Base-by-base conservation (phyloP, 257 asterid species). In the Jacaranda mimosifolia region DNA sequence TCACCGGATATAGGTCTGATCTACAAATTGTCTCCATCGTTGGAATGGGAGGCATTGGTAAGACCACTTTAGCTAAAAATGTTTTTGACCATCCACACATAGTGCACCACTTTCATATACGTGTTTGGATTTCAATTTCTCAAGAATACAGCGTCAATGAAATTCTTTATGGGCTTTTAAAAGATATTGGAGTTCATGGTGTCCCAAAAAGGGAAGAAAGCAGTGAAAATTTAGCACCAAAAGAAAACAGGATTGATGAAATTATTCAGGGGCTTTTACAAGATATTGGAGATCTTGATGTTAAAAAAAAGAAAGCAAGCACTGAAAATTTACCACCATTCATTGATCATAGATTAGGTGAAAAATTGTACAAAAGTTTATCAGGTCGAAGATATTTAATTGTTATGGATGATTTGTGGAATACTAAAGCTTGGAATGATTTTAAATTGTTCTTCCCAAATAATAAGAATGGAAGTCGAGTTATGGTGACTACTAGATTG, bases 41-140 rank as follows among this genome's bases (percentile, higher is more conserved):
- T 5, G 83, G 83, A 0, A 79, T 79, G 79, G 79, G 79, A 4
- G 83, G 79, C 11, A 72, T 79, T 8, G 83, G 83, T 43, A 79
- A 79, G 79, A 73, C 83, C 0, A 79, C 83, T 35, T 72, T 79
- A 0, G 66, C 83, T 9, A 11, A 0, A 35, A 58, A 13, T 14
- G 26, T 14, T 42, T 79, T 12, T 10, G 36, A 79, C 17, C n/a
- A 79, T 55, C 21, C 62, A 12, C 2, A 3, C 26, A 4, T 79
- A 14, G 13, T 0, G 36, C 4, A 57, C 5, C 65, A 19, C n/a
- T 79, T 73, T 57, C 17, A 67, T 38, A 11, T 36, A 3, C 74
- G 64, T 18, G 65, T 10, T 56, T 79, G 80, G 80, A 17, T 67
- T 26, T 57, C 83, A 5, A 14, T 79, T 13, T 79, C 83, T 57